These are phyloP conservation scores for Psilocybe cubensis DNA, from an alignment of 768 basidiomycete species.

Conservation along the genomic window DNA sequence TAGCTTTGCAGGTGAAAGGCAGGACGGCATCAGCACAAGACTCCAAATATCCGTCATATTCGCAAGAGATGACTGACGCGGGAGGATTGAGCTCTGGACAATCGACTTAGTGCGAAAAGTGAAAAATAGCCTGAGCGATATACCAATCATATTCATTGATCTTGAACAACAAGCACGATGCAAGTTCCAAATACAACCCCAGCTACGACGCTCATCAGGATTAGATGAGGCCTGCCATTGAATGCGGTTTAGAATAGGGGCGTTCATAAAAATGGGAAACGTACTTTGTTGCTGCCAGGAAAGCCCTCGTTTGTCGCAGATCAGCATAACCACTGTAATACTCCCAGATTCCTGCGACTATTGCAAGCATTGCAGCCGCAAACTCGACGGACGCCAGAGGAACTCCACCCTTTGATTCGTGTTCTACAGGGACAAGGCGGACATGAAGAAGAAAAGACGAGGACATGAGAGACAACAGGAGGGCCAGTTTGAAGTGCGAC, in stretches of 20 bases:
- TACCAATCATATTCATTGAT: conserved; percentile 16
- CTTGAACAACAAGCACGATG: conserved; percentile 49
- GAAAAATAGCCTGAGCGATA: neutral
- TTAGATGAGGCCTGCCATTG: conserved; percentile 49
- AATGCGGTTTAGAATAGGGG: conserved; percentile 1
- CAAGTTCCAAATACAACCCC: conserved; percentile 54
- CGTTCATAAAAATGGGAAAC: conserved; percentile 18
- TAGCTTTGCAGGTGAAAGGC: neutral
- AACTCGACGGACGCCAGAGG: conserved; percentile 60
- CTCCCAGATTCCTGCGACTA: conserved; percentile 67
- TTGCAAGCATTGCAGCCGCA: conserved; percentile 52
- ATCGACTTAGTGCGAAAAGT: neutral
- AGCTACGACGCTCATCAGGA: conserved; percentile 53
- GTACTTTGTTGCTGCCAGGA: conserved; percentile 61
- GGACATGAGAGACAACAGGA: conserved; percentile 64
- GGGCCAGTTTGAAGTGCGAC: conserved; percentile 66
- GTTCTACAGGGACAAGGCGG: conserved; percentile 53
- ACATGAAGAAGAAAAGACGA: conserved; percentile 65
- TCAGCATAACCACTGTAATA: conserved; percentile 63
- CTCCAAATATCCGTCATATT: neutral
- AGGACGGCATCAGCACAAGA: neutral
- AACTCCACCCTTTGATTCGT: conserved; percentile 29
- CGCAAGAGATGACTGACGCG: neutral
- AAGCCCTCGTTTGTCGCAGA: conserved; percentile 59
- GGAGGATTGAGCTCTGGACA: neutral